Base-by-base conservation (phyloP, 2,329 filamentous ascomycete species). In the Apiospora arundinis region DNA sequence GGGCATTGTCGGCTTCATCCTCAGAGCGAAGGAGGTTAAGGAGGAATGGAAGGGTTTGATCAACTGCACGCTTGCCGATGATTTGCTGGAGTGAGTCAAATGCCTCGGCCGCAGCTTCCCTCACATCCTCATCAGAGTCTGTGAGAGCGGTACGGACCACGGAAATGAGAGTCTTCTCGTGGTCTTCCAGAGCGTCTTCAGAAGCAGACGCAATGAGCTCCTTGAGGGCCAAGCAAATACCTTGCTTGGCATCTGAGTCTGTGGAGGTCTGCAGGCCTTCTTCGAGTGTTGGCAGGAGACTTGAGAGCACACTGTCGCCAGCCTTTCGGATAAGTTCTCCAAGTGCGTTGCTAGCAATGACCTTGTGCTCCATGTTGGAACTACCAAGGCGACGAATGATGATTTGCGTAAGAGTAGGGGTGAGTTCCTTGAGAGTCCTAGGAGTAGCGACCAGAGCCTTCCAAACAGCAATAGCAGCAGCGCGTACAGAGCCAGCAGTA, bases 331-430 rank as follows among this genome's bases (percentile, higher is more conserved):
- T 98, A 75, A 99, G 90, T 81, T 99, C 96, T 79, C 96, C 96
- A 70, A 99, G 88, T 67, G 96, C 95, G 81, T 98, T 98, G 81
- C 95, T 95, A 75, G 97, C 96, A 86, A 99, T 99, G 76, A 97
- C 93, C 86, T 98, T 98, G 82, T 99, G 96, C 82, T 99, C 96
- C 92, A 97, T 95, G 79, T 98, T 98, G 65, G 95, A 93, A 81
- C 95, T 98, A 73, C 95, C 96, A 76, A 99, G 89, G 67, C 96
- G 93, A 72, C 94, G 91, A 80, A 99, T 98, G 77, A 99, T 92
- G 74, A 99, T 91, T 81, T 98, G 95, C 7, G 95, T 97, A 73
- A 99, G 91, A 1, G 95, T 98, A 63, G 96, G 95, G 66, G 98
- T 92, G 78, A 99, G 90, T 80, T 99, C 96, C 84, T 97, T 97